Percentiles rank a stretch among this genome's conserved stretches.
Evolutionary conservation across 495 filamentous ascomycete genomes (phyloP).

Genomic region (Pseudoneurospora amorphoporcata): DNA sequence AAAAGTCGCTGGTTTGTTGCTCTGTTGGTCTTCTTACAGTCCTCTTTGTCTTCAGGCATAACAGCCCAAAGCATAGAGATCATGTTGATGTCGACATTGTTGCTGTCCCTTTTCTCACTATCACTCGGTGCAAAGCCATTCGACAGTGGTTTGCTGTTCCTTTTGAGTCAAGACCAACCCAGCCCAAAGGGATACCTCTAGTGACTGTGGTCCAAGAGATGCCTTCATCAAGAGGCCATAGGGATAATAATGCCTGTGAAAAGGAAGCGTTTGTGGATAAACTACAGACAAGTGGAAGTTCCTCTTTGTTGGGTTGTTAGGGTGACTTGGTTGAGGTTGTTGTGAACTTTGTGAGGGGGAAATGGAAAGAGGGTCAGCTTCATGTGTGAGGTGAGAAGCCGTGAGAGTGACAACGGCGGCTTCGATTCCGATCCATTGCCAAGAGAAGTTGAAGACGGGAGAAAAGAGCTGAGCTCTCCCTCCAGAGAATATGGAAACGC

Average conservation of each 20-base stretch:
- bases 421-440: not conserved
- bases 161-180: not conserved
- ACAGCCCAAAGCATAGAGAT: not conserved
- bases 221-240: not conserved
- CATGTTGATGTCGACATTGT: not conserved
- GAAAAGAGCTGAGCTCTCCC: not conserved
- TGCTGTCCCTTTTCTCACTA: not conserved
- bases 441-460: too few relatives aligned
- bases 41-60: not conserved
- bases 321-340: not conserved
- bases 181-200: not conserved
- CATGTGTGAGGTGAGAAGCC: not conserved
- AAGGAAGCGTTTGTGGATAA: not conserved
- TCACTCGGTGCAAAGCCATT: not conserved
- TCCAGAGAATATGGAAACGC: not conserved
- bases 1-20: not conserved
- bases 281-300: not conserved
- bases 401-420: not conserved
- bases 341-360: not conserved
- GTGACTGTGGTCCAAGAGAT: not conserved
- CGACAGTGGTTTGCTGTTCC: not conserved
- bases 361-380: not conserved
- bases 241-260: not conserved
- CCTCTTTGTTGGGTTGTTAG: not conserved
- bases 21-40: not conserved